These are phyloP conservation scores for Escallonia rubra DNA, from an alignment of 129 eudicot species.

Conservation along the genomic window DNA sequence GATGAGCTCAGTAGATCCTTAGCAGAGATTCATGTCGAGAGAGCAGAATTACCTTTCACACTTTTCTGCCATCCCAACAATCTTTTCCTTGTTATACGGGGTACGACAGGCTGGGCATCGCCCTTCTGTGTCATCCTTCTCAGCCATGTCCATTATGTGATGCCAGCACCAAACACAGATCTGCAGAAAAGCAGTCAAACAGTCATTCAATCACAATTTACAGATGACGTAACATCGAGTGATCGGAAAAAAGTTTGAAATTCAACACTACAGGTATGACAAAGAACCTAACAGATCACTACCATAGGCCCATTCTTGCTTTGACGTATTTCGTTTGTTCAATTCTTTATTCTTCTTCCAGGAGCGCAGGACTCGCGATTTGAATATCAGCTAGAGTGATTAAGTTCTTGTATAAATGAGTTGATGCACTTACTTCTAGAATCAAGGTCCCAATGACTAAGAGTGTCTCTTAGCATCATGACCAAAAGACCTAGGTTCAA, in stretches of 20 bases:
- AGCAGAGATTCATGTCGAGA: background rate
- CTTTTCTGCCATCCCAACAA: constrained; percentile 78
- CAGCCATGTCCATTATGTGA: constrained; percentile 99
- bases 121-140: constrained; percentile 90
- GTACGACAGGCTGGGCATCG: constrained; percentile 98
- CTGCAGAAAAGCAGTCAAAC: constrained; percentile 27
- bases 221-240: no score
- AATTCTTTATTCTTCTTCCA: no score
- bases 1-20: background rate
- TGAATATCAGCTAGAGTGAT: no score
- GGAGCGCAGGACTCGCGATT: no score
- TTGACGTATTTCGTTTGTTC: no score
- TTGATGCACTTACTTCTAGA: no score
- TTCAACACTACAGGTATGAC: background rate
- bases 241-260: background rate
- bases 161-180: constrained; percentile 99
- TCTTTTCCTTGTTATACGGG: constrained; percentile 90
- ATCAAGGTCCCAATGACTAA: no score
- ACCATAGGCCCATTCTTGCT: no score
- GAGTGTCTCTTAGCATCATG: no score
- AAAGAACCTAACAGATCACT: background rate
- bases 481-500: no score
- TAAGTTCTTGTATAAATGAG: no score
- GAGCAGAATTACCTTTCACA: constrained; percentile 62
- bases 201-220: no score